Base-by-base conservation (phyloP, 2,329 filamentous ascomycete genomes). In the Fusarium sp. region DNA sequence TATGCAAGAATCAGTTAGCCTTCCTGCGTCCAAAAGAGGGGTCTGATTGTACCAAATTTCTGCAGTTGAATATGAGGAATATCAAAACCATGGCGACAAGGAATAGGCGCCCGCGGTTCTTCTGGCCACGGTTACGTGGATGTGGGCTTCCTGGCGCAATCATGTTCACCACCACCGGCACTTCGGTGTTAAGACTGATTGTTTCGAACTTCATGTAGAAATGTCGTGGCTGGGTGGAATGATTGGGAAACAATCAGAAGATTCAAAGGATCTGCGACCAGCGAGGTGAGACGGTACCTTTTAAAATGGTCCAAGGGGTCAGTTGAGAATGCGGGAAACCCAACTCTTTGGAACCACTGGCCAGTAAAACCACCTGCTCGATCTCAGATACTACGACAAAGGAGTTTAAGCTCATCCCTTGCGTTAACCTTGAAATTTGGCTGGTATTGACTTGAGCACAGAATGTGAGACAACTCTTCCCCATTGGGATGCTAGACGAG, bases 21-120 rank as follows among this genome's bases (percentile, higher is more conserved):
- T 11, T 15, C 15, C 6, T 30, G 30, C 17, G 3, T 22, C 15
- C 14, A 4, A 5, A 37, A 37, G 35, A 5, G 13, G 2, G 3
- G 13, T 2, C 0, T 1, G 5, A 10, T 8, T 26, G 1, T 30
- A 62, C 60, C n/a, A 54, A 39, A n/a, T 62, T 49, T 17, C 44
- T 22, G 14, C 24, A 62, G 15, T 62, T 63, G 9, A 62, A 63
- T 4, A 41, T 6, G 10, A 63, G 39, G 33, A 63, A 56, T 8
- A 48, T n/a, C 3, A 62, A 22, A 2, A 63, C 44, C 13, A 56
- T 43, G 14, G 41, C 32, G 4, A 62, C 3, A 2, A 62, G 20
- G 6, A 63, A 63, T 6, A 40, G 7, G 9, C 60, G 60, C 17
- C 60, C 60, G 3, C 60, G 60, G 19, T 41, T 50, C 6, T 30